Percentiles rank a stretch among this genome's conserved stretches.
These are phyloP conservation scores for Lentinus brumalis DNA, from an alignment of 768 basidiomycete species.

Conservation along the genomic window DNA sequence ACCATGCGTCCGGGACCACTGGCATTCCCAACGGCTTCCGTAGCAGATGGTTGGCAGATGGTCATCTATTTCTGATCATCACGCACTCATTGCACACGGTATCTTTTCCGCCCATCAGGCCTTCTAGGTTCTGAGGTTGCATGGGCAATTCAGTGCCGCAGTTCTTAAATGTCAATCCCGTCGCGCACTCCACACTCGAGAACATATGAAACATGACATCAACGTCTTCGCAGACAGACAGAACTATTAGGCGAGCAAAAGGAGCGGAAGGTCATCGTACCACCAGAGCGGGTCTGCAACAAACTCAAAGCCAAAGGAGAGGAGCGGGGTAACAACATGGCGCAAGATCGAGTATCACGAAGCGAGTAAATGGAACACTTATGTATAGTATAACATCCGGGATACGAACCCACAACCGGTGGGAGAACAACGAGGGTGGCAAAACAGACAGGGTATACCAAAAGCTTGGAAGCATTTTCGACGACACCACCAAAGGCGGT, in stretches of 20 bases:
- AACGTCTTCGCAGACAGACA: conserved; percentile 2
- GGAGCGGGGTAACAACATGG: conserved; percentile 2
- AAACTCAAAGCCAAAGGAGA: conserved; percentile 16
- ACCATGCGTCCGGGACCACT: no score
- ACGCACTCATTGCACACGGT: conserved; percentile 3
- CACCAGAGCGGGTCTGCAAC: conserved; percentile 12
- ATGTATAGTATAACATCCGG: conserved; percentile 18
- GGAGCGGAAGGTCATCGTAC: conserved; percentile 16
- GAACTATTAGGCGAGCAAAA: conserved; percentile 20
- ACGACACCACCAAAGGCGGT: conserved; percentile 5
- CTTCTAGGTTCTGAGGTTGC: conserved; percentile 6
- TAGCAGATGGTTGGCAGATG: not conserved
- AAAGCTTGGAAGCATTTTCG: conserved; percentile 22
- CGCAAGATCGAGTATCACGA: conserved; percentile 3
- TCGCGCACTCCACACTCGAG: not conserved
- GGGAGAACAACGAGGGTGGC: conserved; percentile 19
- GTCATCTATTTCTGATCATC: conserved; percentile 18
- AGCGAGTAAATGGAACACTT: conserved; percentile 15
- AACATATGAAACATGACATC: not conserved
- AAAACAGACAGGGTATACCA: conserved; percentile 33
- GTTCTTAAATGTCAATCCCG: not conserved
- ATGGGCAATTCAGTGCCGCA: not conserved
- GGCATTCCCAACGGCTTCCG: not conserved
- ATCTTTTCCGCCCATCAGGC: conserved; percentile 10
- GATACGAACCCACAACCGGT: conserved; percentile 14